Base-by-base conservation (phyloP, 1,139 yeast species). In the Geotrichum klebahnii region DNA sequence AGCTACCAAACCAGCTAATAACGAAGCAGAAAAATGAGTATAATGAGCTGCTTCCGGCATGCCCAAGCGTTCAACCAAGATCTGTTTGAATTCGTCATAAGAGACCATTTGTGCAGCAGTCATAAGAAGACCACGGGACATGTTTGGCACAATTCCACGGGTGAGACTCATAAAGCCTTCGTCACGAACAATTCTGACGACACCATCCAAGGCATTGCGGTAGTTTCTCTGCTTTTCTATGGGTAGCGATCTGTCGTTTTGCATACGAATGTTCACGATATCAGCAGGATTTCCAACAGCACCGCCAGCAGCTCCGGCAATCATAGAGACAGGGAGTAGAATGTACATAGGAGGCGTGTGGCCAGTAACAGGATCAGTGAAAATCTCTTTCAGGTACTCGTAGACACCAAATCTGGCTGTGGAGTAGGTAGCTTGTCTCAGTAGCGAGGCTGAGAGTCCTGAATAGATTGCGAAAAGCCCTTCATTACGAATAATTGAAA, bases 51-150 rank as follows among this genome's bases (percentile, higher is more conserved):
- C 69, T 35, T 87, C 80, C 59, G 84, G 82, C 69, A 82, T 65
- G 12, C 71, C 66, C 1, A 80, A 55, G 3, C 67, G 61, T 5
- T 72, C 70, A 12, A 85, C 84, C 51, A 87, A 70, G 40, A 80
- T 57, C 22, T 70, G 70, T 66, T 88, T 88, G 48, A 88, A 83
- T 46, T 82, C 73, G 66, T 88, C 96, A 61, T 88, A 88, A 0
- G 95, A 84, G 2, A 87, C 96, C 51, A 87, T 94, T 66, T 88
- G 96, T 2, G 94, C 82, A 1, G 95, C 90, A 0, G 96, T 88
- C 96, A 88, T 88, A 52, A 88, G 73, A 8, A 86, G 79, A 19
- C 95, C 96, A 62, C 96, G 76, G 2, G 82, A 76, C 60, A 86
- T 75, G 63, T 88, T 88, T 22, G 96, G 95, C 23, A 76, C 76